Evolutionary conservation across 352 stramenopile species (phyloP).

Genomic region (Phytopythium kandeliae): DNA sequence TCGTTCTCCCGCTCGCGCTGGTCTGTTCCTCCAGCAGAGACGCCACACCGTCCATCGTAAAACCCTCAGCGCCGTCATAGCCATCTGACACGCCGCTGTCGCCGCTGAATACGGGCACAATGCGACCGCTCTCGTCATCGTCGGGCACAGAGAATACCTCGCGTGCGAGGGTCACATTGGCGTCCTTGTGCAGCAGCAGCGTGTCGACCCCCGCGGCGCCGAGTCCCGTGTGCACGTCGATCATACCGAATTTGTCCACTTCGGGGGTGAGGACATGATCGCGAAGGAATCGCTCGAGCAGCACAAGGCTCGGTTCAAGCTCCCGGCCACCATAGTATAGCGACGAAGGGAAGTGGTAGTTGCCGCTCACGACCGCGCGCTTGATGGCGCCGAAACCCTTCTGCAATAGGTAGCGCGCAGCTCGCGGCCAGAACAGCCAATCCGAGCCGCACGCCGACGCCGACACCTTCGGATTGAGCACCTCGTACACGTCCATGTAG

Average conservation of each 20-base stretch:
- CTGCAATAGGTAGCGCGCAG: slow-evolving; percentile 18
- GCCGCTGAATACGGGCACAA: slow-evolving; percentile 25
- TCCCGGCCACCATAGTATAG: slow-evolving; percentile 85
- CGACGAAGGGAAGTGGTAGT: slow-evolving; percentile 83
- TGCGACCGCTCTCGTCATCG: slow-evolving; percentile 12
- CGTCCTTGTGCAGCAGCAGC: slow-evolving; percentile 28
- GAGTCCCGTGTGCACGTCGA: slow-evolving; percentile 94
- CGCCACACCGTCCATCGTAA: slow-evolving; percentile 34
- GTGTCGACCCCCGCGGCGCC: slow-evolving; percentile 61
- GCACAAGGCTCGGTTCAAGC: slow-evolving; percentile 57
- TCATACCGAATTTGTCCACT: slow-evolving; percentile 50
- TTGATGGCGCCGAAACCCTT: slow-evolving; percentile 68
- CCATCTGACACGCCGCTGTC: slow-evolving; percentile 34
- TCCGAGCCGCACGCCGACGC: slow-evolving; percentile 10
- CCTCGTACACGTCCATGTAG: slow-evolving; percentile 69
- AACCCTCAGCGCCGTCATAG: slow-evolving; percentile 47
- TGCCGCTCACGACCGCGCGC: slow-evolving; percentile 76
- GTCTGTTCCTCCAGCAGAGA: slow-evolving; percentile 18
- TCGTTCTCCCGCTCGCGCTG: slow-evolving; percentile 7
- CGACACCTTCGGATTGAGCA: slow-evolving; percentile 57
- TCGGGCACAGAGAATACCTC: slow-evolving; percentile 19
- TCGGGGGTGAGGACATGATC: slow-evolving; percentile 35
- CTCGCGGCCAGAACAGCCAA: slow-evolving; percentile 46
- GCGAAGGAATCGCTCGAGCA: slow-evolving; percentile 60
- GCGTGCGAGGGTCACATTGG: slow-evolving; percentile 20